phyloP scores from a whole-genome alignment of 805 yeast genomes.

The Wickerhamiella shivajii region DNA sequence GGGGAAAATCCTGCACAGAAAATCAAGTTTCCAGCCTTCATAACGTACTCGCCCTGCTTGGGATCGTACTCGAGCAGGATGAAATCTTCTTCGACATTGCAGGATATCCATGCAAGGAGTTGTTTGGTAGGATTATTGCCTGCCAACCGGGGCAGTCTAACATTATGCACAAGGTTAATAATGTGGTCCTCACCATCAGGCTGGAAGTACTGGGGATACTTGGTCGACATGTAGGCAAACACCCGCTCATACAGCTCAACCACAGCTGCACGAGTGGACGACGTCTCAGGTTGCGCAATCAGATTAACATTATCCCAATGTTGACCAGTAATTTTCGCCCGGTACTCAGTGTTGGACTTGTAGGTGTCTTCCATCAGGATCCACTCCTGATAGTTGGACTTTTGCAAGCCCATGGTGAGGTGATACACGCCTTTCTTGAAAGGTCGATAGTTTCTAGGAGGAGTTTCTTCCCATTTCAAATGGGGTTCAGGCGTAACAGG shows the following conservation, averaged over 20 bases:
- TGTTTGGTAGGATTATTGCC: not conserved
- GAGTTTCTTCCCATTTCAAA: no score
- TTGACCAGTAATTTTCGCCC: conserved; percentile 19
- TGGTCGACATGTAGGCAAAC: conserved; percentile 27
- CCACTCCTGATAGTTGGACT: conserved; percentile 38
- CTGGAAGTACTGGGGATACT: conserved; percentile 42
- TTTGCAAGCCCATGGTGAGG: conserved; percentile 48
- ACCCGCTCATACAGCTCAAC: conserved; percentile 37
- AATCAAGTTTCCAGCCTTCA: conserved; percentile 42
- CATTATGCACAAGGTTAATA: conserved; percentile 12
- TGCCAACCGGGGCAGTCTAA: conserved; percentile 13
- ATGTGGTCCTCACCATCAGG: conserved; percentile 17
- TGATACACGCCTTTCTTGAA: conserved; percentile 40
- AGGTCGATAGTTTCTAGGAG: conserved; percentile 31
- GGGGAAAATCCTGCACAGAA: conserved; percentile 71
- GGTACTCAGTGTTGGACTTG: conserved; percentile 29
- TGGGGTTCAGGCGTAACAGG: no score
- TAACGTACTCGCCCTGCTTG: conserved; percentile 27
- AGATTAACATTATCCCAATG: conserved; percentile 8
- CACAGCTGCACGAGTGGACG: conserved; percentile 26
- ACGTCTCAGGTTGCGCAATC: conserved; percentile 7
- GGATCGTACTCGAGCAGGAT: conserved; percentile 38
- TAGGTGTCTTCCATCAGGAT: conserved; percentile 50
- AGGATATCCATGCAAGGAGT: conserved; percentile 3
- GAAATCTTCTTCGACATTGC: conserved; percentile 48